Evolutionary conservation across 202 grass and related monocot species (phyloP).

Genomic region (Panicum virgatum): DNA sequence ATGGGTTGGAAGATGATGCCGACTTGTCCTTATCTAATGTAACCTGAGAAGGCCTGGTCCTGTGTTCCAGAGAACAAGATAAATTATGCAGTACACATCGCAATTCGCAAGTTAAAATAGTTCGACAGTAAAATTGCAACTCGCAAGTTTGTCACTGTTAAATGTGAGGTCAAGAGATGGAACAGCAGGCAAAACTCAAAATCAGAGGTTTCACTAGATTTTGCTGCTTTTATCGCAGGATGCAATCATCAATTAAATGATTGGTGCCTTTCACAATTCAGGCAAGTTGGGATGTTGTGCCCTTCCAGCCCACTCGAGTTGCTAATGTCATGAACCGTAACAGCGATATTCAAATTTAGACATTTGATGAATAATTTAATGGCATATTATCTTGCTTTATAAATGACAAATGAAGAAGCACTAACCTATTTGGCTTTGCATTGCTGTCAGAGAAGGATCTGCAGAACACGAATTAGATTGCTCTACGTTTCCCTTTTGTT

Average conservation of each 20-base stretch:
- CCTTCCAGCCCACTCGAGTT: background rate
- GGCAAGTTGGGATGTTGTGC: constrained; percentile 5
- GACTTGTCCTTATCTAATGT: constrained; percentile 51
- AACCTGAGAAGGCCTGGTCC: constrained; percentile 51
- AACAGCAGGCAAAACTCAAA: background rate
- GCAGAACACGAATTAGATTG: background rate
- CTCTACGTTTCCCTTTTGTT: background rate
- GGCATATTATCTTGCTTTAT: background rate
- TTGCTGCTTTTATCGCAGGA: background rate
- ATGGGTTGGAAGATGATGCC: constrained; percentile 34
- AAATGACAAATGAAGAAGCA: background rate
- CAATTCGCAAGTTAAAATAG: background rate
- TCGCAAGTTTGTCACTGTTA: background rate
- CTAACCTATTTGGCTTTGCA: constrained; percentile 25
- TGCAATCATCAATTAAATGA: constrained; percentile 13
- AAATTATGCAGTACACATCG: background rate
- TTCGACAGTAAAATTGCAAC: background rate
- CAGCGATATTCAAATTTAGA: background rate
- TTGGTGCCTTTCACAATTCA: constrained; percentile 13
- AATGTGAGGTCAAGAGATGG: background rate
- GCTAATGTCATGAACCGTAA: background rate
- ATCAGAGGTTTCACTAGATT: background rate
- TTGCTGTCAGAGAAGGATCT: constrained; percentile 9
- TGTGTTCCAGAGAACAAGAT: constrained; percentile 26
- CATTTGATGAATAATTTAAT: constrained; percentile 15